Conservation (phyloP, 805 yeast genomes). For the Yamadazyma olivae region DNA sequence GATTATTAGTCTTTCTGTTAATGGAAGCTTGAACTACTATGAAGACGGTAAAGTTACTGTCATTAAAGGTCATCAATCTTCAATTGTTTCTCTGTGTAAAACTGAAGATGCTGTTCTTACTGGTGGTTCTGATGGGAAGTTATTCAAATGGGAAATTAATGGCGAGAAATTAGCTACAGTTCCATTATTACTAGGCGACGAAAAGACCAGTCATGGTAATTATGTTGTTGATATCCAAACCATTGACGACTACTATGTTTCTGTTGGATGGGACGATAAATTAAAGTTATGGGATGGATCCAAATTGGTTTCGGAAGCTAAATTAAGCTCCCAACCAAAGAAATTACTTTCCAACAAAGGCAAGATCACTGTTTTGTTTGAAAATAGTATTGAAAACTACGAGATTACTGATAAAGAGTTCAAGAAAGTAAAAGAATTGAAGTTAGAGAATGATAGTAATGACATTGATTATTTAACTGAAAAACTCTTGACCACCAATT, state of each 20-base stretch:
- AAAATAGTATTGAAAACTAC: constrained; percentile 26
- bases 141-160: constrained; percentile 55
- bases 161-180: constrained; percentile 15
- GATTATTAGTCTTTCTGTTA: constrained; percentile 63
- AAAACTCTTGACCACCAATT: constrained; percentile 29
- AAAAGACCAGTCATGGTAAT: constrained; percentile 52
- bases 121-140: constrained; percentile 82
- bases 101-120: constrained; percentile 42
- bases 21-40: constrained; percentile 65
- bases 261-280: constrained; percentile 91
- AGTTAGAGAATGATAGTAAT: constrained; percentile 22
- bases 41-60: constrained; percentile 28
- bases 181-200: constrained; percentile 24
- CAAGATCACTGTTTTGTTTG: constrained; percentile 27
- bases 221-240: constrained; percentile 53
- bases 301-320: constrained; percentile 7
- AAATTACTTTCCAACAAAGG: constrained; percentile 25
- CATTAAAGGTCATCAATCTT: constrained; percentile 77
- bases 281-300: constrained; percentile 41
- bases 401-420: constrained; percentile 6
- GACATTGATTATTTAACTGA: constrained; percentile 21
- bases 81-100: constrained; percentile 54
- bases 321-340: constrained; percentile 33
- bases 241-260: constrained; percentile 29
- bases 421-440: constrained; percentile 13